phyloP scores from a whole-genome alignment of 2,329 filamentous ascomycete genomes.

The Aspergillus caelatus region DNA sequence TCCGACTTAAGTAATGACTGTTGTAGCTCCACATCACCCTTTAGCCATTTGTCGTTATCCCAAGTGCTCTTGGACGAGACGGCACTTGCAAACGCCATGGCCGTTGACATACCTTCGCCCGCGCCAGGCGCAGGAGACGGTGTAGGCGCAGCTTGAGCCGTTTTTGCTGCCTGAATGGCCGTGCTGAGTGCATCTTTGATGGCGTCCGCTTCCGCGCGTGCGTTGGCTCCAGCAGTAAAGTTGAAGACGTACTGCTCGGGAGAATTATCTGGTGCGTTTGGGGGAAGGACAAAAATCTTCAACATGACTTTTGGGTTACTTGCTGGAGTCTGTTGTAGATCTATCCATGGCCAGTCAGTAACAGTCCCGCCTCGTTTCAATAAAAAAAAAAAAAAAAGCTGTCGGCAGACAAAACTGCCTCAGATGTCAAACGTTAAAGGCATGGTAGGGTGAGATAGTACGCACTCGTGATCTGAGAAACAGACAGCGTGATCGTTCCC shows the following conservation, averaged over 20 bases:
- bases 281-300: conserved; percentile 79
- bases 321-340: conserved; percentile 93
- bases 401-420: not conserved
- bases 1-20: conserved; percentile 86
- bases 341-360: conserved; percentile 47
- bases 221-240: conserved; percentile 77
- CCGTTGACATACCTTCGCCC: conserved; percentile 59
- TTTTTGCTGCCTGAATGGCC: conserved; percentile 72
- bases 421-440: not conserved
- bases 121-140: conserved; percentile 39
- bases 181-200: conserved; percentile 81
- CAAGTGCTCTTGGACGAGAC: conserved; percentile 64
- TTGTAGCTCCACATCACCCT: conserved; percentile 78
- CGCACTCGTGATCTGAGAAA: conserved; percentile 82
- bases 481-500: conserved; percentile 68
- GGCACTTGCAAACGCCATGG: conserved; percentile 78
- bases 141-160: conserved; percentile 41
- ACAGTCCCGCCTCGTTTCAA: not conserved
- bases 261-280: conserved; percentile 37
- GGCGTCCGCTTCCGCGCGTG: conserved; percentile 79
- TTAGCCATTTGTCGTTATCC: conserved; percentile 80
- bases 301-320: conserved; percentile 88
- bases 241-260: conserved; percentile 79
- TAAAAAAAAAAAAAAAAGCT: not conserved
- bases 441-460: conserved; percentile 15